Evolutionary conservation across 1,284 basidiomycete species (phyloP).

Genomic region (Ganoderma leucocontextum): DNA sequence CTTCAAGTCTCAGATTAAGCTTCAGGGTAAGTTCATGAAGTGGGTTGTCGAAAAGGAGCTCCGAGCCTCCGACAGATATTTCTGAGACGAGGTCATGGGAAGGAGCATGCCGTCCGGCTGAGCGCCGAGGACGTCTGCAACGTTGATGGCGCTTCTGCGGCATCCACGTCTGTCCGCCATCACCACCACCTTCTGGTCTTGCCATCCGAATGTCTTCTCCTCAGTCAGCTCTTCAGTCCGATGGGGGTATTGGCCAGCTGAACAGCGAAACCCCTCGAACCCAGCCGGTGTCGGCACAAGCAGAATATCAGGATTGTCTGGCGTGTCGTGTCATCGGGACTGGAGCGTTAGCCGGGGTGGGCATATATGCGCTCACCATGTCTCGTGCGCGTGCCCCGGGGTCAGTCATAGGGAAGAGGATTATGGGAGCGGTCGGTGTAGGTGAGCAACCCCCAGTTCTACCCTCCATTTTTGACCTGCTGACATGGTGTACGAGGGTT

Average conservation of each 20-base stretch:
- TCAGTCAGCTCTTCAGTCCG: background rate
- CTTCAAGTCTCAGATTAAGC: background rate
- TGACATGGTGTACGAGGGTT: conserved; percentile 33
- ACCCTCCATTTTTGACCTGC: background rate
- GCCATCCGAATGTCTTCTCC: conserved; percentile 5
- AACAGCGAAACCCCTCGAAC: too few relatives aligned
- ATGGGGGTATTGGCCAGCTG: background rate
- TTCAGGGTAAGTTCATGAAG: conserved; percentile 1
- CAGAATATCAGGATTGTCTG: conserved; percentile 46
- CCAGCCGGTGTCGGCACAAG: background rate
- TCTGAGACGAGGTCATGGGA: conserved; percentile 6
- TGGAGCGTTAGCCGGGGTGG: conserved; percentile 43
- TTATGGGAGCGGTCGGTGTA: conserved; percentile 47
- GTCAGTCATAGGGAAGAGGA: conserved; percentile 44
- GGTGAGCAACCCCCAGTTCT: conserved; percentile 33
- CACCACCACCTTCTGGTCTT: background rate
- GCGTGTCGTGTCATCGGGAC: conserved; percentile 47
- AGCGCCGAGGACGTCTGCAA: background rate
- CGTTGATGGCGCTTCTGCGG: background rate
- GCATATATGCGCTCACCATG: conserved; percentile 45
- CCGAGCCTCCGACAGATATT: background rate
- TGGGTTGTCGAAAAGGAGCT: conserved; percentile 1
- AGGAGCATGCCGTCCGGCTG: conserved; percentile 4
- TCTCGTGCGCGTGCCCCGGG: conserved; percentile 48
- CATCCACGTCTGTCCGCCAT: background rate